phyloP scores from a whole-genome alignment of 257 asterid genomes.

The Solanum lignicaule region DNA sequence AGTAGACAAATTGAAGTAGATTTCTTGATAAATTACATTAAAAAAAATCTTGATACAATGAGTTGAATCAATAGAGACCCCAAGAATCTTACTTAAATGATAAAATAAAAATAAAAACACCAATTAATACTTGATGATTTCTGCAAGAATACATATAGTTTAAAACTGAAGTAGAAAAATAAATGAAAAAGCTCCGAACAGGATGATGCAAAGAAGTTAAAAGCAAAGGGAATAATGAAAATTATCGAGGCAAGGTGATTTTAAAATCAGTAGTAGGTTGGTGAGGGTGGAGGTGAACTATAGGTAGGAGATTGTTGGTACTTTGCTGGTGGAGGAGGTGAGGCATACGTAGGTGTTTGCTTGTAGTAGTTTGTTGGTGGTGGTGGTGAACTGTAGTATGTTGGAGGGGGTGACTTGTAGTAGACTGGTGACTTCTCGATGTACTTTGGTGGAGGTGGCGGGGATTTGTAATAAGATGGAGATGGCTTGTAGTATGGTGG shows the following conservation, averaged over 20 bases:
- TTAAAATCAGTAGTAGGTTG: background rate
- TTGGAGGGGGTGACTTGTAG: background rate
- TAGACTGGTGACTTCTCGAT: background rate
- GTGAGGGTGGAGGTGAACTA: background rate
- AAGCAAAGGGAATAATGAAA: background rate
- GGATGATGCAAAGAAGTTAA: background rate
- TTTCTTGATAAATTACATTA: background rate
- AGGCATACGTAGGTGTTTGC: background rate
- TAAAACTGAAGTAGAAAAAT: background rate
- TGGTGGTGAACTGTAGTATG: background rate
- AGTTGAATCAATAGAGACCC: background rate
- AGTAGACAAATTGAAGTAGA: background rate
- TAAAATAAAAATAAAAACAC: background rate
- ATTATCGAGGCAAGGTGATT: background rate
- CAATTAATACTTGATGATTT: background rate
- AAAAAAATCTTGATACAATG: background rate
- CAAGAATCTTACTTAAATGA: background rate
- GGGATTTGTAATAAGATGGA: background rate
- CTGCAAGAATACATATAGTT: background rate
- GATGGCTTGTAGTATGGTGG: background rate
- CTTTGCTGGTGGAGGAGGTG: background rate
- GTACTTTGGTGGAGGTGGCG: background rate
- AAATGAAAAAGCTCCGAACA: background rate
- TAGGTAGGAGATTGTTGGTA: background rate
- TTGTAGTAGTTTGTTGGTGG: background rate